A percentile compares a stretch with the other conserved stretches of the same genome.
phyloP scores from a whole-genome alignment of 192 early-diverging fungal species.

The Podila horticola region DNA sequence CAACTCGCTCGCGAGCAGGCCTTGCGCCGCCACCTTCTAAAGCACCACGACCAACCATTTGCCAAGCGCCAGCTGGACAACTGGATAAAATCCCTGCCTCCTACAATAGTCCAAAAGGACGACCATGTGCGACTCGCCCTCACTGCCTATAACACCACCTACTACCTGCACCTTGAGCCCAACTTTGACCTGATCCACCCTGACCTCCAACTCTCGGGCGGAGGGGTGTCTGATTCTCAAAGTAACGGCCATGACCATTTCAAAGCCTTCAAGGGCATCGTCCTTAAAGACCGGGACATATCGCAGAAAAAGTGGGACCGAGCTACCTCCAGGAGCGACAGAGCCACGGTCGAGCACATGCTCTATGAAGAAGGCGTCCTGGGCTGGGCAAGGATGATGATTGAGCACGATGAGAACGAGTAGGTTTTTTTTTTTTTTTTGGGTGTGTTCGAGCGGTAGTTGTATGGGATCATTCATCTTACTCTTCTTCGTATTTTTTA shows the following conservation, averaged over 20 bases:
- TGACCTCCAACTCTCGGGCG: not conserved
- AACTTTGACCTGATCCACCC: conserved; percentile 31
- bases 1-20: too few relatives aligned
- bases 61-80: conserved; percentile 2
- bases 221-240: not conserved
- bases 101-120: conserved; percentile 4
- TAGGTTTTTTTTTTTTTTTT: conserved; percentile 4
- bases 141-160: conserved; percentile 19
- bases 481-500: not conserved
- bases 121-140: conserved; percentile 17
- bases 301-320: conserved; percentile 20
- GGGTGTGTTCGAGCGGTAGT: too few relatives aligned
- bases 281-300: conserved; percentile 1
- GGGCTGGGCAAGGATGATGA: conserved; percentile 39
- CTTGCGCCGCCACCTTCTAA: not conserved
- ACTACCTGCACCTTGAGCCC: conserved; percentile 23
- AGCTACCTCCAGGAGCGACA: not conserved
- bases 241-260: conserved; percentile 4
- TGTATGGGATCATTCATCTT: not conserved
- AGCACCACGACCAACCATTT: not conserved
- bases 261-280: conserved; percentile 31
- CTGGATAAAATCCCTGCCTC: not conserved
- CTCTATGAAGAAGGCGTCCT: conserved; percentile 26
- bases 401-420: conserved; percentile 22
- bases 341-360: conserved; percentile 10